Evolutionary conservation across 2,329 filamentous ascomycete species (phyloP).

Genomic region (Neonectria neomacrospora): DNA sequence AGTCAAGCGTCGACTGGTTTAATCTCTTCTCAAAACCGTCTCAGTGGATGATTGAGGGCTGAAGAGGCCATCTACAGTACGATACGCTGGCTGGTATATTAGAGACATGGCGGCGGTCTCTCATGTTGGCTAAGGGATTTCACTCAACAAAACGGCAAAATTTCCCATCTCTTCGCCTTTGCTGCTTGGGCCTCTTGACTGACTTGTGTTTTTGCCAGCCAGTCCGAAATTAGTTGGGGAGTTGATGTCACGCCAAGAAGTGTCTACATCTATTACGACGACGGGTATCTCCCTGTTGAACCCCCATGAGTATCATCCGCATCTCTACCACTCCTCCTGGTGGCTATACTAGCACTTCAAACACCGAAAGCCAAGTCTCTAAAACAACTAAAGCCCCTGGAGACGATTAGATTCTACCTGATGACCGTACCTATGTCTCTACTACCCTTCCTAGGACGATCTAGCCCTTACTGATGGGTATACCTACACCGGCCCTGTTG

Average conservation of each 20-base stretch:
- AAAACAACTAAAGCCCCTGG: not conserved
- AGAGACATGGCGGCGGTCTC: not conserved
- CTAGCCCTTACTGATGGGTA: not conserved
- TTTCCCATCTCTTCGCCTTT: not conserved
- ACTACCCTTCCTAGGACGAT: not conserved
- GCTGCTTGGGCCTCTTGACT: not conserved
- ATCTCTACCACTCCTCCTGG: not conserved
- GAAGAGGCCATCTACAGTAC: not conserved
- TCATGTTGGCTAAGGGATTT: not conserved
- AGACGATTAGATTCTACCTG: no score
- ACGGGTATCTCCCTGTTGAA: not conserved
- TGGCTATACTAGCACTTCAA: not conserved
- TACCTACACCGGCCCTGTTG: not conserved
- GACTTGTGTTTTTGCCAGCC: not conserved
- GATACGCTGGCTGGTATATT: not conserved
- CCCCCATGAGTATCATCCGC: not conserved
- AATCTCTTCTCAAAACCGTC: not conserved
- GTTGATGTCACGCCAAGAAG: not conserved
- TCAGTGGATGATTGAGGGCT: not conserved
- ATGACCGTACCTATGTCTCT: not conserved
- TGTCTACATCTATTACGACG: not conserved
- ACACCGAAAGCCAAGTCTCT: not conserved
- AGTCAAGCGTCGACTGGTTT: not conserved
- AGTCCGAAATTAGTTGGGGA: not conserved
- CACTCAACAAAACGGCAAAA: not conserved